Percentiles rank a stretch among this genome's conserved stretches.
phyloP scores from a whole-genome alignment of 345 rosid genomes.

The Gossypium arboreum region DNA sequence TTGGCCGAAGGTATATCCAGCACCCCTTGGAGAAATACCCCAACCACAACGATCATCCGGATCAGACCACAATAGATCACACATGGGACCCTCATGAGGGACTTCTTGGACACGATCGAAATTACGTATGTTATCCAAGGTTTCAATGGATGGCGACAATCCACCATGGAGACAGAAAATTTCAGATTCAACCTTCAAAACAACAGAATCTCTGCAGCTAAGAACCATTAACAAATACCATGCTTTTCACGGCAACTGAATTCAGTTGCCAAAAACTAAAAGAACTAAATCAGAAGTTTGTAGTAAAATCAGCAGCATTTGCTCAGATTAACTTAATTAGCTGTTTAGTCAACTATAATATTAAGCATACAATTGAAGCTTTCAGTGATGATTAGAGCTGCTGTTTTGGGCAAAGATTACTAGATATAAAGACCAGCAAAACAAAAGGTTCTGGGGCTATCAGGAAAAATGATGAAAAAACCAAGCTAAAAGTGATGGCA shows the following conservation, averaged over 20 bases:
- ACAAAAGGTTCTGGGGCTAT: background rate
- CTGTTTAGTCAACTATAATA: background rate
- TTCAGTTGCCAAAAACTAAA: background rate
- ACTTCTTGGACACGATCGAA: too few species aligned
- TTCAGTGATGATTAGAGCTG: background rate
- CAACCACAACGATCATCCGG: constrained; percentile 59
- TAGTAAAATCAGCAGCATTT: background rate
- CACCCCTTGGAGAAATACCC: constrained; percentile 98
- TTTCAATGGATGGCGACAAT: constrained; percentile 82
- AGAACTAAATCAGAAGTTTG: background rate
- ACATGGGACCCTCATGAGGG: too few species aligned
- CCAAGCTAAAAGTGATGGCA: background rate
- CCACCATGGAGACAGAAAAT: constrained; percentile 36
- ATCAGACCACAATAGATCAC: too few species aligned
- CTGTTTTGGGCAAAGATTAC: background rate
- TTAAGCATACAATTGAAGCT: background rate
- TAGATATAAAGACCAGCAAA: background rate
- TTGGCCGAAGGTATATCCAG: constrained; percentile 32
- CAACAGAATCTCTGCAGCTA: constrained; percentile 9
- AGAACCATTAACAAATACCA: background rate
- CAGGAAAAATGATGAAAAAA: background rate
- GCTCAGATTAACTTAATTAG: background rate
- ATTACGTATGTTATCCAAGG: constrained; percentile 42
- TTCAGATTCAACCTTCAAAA: constrained; percentile 83
- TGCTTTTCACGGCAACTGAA: background rate